Evolutionary conservation across 441 rosid genomes (phyloP), one percentile per base, ranked within the genome.

Genomic region (Erysimum cheiri): DNA sequence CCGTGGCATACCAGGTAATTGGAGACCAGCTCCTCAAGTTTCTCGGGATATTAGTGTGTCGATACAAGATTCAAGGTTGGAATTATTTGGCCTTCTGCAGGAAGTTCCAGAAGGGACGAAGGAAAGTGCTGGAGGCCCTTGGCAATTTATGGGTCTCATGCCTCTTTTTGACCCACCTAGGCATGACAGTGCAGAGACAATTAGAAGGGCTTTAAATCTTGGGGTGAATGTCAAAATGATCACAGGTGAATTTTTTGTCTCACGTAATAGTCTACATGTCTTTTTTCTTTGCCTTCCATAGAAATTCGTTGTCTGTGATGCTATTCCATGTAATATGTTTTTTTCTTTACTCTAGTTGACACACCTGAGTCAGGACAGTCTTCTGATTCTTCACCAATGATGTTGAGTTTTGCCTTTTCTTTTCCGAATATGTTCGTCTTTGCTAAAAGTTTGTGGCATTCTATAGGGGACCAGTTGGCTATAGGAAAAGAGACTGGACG

Each of bases 111-210:
- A 88, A 55, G 87, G 93, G 39, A 82, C 80, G 46, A 94, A 89
- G 74, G 97, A 90, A 62, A 91, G 98, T 78, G 53, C 88, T 41
- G 98, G 97, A 67, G 92, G 96, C 29, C 93, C 82, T 3, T 94
- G 98, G 98, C 96, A 90, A 78, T 91, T 94, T 74, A 67, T 86
- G 36, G 98, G 96, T 62, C 90, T 94, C 72, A 84, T 94, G 98
- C 98, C 97, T 43, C 97, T 94, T 33, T 94, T 94, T 80, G 98
- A 94, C 55, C 98, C 98, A 58, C 98, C 98, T 24, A 88, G 98
- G 78, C 97, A 91, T 77, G 97, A 94, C 48, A 94, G 96, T 84
- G 97, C 98, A 3, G 97, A 94, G 78, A 94, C 98, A 5, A 94
- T 91, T 47, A 84, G 92, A 78, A 86, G 92, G 72, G 98, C 98